Evolutionary conservation across 2,329 filamentous ascomycete species (phyloP).

Genomic region (Ophiostoma tasmaniense): DNA sequence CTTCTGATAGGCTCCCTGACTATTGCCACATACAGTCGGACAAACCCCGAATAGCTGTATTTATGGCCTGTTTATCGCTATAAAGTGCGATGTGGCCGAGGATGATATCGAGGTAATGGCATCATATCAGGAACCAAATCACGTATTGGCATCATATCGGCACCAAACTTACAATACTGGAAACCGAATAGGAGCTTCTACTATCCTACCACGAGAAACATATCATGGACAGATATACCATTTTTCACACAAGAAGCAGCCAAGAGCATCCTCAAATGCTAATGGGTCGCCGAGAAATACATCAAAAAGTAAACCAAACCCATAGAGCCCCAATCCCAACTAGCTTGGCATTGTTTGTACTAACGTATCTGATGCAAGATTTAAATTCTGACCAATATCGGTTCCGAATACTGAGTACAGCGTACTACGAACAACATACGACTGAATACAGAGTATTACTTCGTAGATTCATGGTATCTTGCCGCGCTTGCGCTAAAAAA

Average conservation of each 20-base stretch:
- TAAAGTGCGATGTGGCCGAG: background rate
- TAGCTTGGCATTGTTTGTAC: background rate
- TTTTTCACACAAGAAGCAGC: background rate
- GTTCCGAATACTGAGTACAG: background rate
- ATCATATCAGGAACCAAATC: background rate
- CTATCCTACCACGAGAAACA: too few species aligned
- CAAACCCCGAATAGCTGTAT: background rate
- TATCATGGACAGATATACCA: background rate
- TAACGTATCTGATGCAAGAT: background rate
- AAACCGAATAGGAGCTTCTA: background rate
- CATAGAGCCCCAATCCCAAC: background rate
- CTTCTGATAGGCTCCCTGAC: background rate
- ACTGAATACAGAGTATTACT: background rate
- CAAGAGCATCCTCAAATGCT: background rate
- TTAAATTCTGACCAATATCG: background rate
- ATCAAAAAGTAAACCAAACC: background rate
- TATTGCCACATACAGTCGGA: background rate
- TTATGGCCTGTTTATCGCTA: background rate
- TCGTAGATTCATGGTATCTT: background rate
- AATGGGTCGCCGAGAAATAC: background rate
- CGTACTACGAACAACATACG: too few species aligned
- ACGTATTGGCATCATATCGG: background rate
- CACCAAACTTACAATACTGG: background rate
- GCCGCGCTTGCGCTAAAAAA: background rate
- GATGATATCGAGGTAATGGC: background rate